phyloP scores from a whole-genome alignment of 768 basidiomycete species.

The Lactarius vividus region DNA sequence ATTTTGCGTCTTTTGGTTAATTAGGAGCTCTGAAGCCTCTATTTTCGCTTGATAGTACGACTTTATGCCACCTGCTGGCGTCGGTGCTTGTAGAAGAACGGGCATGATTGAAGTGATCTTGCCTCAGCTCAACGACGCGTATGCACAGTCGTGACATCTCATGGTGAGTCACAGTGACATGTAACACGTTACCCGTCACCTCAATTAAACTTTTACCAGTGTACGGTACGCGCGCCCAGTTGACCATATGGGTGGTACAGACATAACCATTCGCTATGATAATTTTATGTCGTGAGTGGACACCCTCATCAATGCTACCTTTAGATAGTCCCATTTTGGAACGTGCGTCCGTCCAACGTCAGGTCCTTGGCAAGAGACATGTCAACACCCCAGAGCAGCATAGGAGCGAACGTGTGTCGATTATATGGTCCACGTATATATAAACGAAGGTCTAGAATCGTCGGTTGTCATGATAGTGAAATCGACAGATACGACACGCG shows the following conservation, averaged over 20 bases:
- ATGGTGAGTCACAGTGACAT: background rate
- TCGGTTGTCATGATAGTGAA: constrained; percentile 7
- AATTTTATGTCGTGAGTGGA: background rate
- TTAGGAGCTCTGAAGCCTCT: constrained; percentile 85
- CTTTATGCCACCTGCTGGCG: constrained; percentile 67
- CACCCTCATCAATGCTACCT: background rate
- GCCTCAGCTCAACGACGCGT: constrained; percentile 22
- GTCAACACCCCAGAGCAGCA: background rate
- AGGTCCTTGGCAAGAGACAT: background rate
- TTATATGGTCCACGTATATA: background rate
- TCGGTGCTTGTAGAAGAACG: constrained; percentile 34
- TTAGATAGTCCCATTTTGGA: background rate
- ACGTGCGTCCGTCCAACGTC: background rate
- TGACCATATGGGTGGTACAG: background rate
- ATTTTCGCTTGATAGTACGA: constrained; percentile 97
- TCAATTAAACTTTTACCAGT: constrained; percentile 1
- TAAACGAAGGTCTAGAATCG: background rate
- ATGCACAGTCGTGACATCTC: constrained; percentile 3
- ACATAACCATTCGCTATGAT: background rate
- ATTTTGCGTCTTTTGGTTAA: constrained; percentile 97
- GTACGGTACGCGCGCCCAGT: background rate
- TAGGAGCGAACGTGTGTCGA: background rate
- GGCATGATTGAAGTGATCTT: constrained; percentile 37
- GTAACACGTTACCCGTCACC: background rate
- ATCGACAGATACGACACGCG: constrained; percentile 2